Evolutionary conservation across 2,329 filamentous ascomycete genomes (phyloP).

Genomic region (Fusarium sp.): DNA sequence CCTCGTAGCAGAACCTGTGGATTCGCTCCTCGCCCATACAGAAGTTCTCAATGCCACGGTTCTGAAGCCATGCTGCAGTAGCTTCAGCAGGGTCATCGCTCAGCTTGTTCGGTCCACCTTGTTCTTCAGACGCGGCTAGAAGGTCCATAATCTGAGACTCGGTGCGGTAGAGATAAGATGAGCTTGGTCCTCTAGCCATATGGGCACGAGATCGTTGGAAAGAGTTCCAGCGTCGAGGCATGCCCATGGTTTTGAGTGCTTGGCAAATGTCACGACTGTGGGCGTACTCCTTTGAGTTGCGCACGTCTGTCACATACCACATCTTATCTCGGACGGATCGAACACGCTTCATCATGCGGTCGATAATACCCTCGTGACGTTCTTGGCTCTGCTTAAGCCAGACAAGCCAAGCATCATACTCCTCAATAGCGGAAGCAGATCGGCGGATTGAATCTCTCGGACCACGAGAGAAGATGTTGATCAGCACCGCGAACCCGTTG

Average conservation of each 20-base stretch:
- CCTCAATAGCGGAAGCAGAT: constrained; percentile 78
- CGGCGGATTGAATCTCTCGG: constrained; percentile 76
- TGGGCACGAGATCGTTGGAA: constrained; percentile 64
- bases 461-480: constrained; percentile 79
- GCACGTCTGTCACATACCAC: constrained; percentile 97
- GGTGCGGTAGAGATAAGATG: constrained; percentile 80
- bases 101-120: constrained; percentile 93
- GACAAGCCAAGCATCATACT: constrained; percentile 84
- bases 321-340: constrained; percentile 91
- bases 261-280: constrained; percentile 87
- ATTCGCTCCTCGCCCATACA: constrained; percentile 95
- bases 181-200: constrained; percentile 59
- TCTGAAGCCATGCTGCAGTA: constrained; percentile 83
- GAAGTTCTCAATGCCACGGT: constrained; percentile 88
- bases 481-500: constrained; percentile 76
- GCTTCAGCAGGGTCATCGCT: constrained; percentile 95
- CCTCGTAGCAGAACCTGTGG: constrained; percentile 91
- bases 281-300: constrained; percentile 88
- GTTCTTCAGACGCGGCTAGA: constrained; percentile 82
- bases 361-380: constrained; percentile 78
- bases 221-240: constrained; percentile 67
- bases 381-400: constrained; percentile 87
- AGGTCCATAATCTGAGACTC: constrained; percentile 90
- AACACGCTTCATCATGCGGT: constrained; percentile 79
- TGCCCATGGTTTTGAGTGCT: constrained; percentile 90